Conservation (phyloP, 106 monocot species). For the Chionographis japonica region DNA sequence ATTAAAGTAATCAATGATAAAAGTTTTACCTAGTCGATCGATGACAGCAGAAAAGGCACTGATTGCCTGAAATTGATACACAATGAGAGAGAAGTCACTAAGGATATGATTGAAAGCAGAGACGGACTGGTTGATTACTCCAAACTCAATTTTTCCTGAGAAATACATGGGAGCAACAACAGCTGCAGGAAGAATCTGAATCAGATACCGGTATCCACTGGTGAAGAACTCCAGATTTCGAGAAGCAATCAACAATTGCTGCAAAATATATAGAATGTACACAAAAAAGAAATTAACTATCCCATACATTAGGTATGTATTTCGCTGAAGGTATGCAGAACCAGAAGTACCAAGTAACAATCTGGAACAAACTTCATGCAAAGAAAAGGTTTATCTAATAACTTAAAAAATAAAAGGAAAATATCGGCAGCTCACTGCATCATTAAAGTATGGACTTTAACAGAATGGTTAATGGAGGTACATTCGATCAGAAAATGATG, state of each 20-base stretch:
- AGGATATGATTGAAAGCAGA: conserved; percentile 99
- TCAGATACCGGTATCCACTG: conserved; percentile 85
- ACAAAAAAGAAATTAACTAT: background rate
- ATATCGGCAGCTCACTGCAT: too few relatives aligned
- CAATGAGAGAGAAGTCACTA: conserved; percentile 88
- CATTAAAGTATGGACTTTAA: too few relatives aligned
- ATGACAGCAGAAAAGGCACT: conserved; percentile 98
- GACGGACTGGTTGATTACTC: conserved; percentile 97
- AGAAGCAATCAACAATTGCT: conserved; percentile 89
- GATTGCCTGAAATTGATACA: conserved; percentile 90
- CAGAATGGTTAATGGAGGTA: too few relatives aligned
- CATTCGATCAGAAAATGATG: too few relatives aligned
- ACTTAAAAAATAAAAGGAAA: too few relatives aligned
- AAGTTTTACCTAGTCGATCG: conserved; percentile 69
- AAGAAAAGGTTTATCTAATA: too few relatives aligned
- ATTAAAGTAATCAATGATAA: background rate
- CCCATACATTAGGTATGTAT: background rate
- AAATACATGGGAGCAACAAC: conserved; percentile 99
- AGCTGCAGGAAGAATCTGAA: conserved; percentile 96
- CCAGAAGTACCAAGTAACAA: too few relatives aligned
- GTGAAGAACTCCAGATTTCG: conserved; percentile 97
- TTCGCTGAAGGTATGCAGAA: too few relatives aligned
- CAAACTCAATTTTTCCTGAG: conserved; percentile 97
- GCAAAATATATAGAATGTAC: conserved; percentile 18
- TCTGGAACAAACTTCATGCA: too few relatives aligned